These are phyloP conservation scores for Mycena haematopus DNA, from an alignment of 768 basidiomycete genomes.

Conservation along the genomic window DNA sequence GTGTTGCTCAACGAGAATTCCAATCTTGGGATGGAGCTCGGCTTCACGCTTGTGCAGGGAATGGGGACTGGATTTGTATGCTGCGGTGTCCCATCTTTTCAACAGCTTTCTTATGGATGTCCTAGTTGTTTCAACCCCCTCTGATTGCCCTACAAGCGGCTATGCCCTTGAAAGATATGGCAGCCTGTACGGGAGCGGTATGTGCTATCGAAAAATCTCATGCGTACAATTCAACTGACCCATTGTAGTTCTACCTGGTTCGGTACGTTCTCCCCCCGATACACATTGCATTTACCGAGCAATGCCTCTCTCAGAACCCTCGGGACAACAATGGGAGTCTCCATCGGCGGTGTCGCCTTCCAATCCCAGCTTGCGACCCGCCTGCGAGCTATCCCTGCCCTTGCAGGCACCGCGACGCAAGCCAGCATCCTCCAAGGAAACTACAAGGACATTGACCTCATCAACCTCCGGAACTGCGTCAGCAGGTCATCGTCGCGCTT, in stretches of 20 bases:
- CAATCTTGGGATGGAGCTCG: conserved; percentile 14
- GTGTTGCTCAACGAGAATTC: conserved; percentile 33
- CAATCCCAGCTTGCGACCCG: conserved; percentile 19
- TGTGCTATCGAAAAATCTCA: not conserved
- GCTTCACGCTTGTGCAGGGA: conserved; percentile 19
- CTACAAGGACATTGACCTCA: conserved; percentile 22
- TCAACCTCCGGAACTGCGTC: conserved; percentile 10
- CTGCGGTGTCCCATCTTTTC: not conserved
- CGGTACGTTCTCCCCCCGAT: not conserved
- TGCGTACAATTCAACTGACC: not conserved
- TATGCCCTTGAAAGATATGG: conserved; percentile 24
- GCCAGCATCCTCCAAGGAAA: conserved; percentile 21
- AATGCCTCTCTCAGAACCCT: conserved; percentile 8
- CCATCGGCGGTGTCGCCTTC: conserved; percentile 21
- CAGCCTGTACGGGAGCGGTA: conserved; percentile 18
- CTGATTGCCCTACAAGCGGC: conserved; percentile 24
- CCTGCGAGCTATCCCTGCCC: conserved; percentile 13
- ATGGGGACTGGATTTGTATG: conserved; percentile 19
- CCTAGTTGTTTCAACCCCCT: conserved; percentile 21
- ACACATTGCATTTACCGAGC: not conserved
- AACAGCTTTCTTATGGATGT: not conserved
- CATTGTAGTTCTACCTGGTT: conserved; percentile 16
- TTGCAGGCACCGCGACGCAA: conserved; percentile 7
- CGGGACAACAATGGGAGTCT: conserved; percentile 14
- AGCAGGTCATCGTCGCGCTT: conserved; percentile 15